phyloP scores from a whole-genome alignment of 345 rosid species.

The Jatropha curcas region DNA sequence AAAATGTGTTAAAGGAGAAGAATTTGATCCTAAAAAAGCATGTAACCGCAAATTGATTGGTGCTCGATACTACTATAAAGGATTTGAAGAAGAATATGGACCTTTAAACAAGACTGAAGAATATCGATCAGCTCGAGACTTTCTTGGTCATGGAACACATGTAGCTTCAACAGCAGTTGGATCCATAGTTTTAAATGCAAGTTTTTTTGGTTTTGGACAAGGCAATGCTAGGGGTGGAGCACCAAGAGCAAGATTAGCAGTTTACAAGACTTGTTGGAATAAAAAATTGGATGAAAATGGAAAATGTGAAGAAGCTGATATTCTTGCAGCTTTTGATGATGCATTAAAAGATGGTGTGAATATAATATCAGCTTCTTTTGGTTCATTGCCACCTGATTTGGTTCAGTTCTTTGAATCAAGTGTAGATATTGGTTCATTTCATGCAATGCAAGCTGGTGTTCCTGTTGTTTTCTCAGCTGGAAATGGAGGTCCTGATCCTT shows the following conservation, averaged over 20 bases:
- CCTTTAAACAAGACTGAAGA: slow-evolving; percentile 37
- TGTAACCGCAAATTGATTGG: slow-evolving; percentile 73
- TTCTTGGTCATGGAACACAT: slow-evolving; percentile 66
- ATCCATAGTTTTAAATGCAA: slow-evolving; percentile 38
- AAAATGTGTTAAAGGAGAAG: slow-evolving; percentile 51
- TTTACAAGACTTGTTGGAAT: slow-evolving; percentile 59
- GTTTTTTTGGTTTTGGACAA: slow-evolving; percentile 37
- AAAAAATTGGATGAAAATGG: slow-evolving; percentile 26
- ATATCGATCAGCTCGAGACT: slow-evolving; percentile 59
- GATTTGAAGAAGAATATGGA: slow-evolving; percentile 43
- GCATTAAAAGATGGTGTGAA: slow-evolving; percentile 53
- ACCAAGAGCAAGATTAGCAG: slow-evolving; percentile 57
- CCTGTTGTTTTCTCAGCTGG: slow-evolving; percentile 62
- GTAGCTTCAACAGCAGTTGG: slow-evolving; percentile 65
- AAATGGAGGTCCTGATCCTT: slow-evolving; percentile 49
- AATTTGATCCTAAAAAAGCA: slow-evolving; percentile 41
- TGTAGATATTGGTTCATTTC: slow-evolving; percentile 51
- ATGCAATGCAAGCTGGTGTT: slow-evolving; percentile 54
- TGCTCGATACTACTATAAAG: slow-evolving; percentile 62
- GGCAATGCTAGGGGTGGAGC: slow-evolving; percentile 69
- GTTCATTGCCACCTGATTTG: slow-evolving; percentile 48
- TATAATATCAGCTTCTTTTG: slow-evolving; percentile 57
- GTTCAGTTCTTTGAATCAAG: slow-evolving; percentile 35
- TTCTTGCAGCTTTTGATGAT: slow-evolving; percentile 57
- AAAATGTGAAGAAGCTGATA: slow-evolving; percentile 50